A percentile compares a stretch with the other conserved stretches of the same genome.
Conservation (phyloP, 176 grass and related monocot species). For the barley (Hordeum vulgare) region MorexV3_pseudomolecules_assembly NC_058522.1:300830037-300830536, state of each 20-base stretch:
- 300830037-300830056: slow-evolving; percentile 43
- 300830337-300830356: background rate
- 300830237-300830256: background rate
- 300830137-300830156: slow-evolving; percentile 91
- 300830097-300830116: slow-evolving; percentile 96
- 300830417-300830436: background rate
- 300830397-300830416: slow-evolving; percentile 4
- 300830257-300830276: background rate
- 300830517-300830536: slow-evolving; percentile 94
- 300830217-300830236: background rate
- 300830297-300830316: background rate
- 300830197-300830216: background rate
- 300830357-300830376: background rate
- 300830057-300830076: slow-evolving; percentile 97
- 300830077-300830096: slow-evolving; percentile 94
- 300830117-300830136: slow-evolving; percentile 95
- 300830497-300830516: slow-evolving; percentile 97
- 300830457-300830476: slow-evolving; percentile 73
- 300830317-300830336: background rate
- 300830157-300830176: slow-evolving; percentile 29
- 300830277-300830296: background rate
- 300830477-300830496: slow-evolving; percentile 91
- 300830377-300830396: background rate
- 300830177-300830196: background rate
- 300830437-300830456: slow-evolving; percentile 49